Evolutionary conservation across 495 filamentous ascomycete genomes (phyloP).

Genomic region (Trichoderma orchidacearum): DNA sequence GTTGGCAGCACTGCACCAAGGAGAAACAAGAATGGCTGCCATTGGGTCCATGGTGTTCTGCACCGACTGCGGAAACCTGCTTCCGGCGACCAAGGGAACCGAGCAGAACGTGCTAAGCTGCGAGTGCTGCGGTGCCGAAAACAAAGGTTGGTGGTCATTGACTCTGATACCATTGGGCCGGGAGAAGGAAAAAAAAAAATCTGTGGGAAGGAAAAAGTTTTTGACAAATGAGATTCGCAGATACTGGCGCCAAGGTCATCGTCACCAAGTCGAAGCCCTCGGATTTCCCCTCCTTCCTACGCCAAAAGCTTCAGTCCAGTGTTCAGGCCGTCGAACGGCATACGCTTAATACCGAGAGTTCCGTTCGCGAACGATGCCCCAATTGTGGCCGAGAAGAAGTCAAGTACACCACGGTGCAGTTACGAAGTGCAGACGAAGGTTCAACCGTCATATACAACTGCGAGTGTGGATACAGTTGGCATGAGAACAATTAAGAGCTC

Average conservation of each 20-base stretch:
- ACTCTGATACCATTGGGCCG: background rate
- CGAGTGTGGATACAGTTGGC: slow-evolving; percentile 66
- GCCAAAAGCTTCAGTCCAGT: slow-evolving; percentile 64
- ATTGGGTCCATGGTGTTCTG: slow-evolving; percentile 91
- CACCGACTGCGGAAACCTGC: slow-evolving; percentile 80
- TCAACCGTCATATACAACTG: slow-evolving; percentile 81
- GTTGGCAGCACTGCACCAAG: background rate
- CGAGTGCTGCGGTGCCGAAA: slow-evolving; percentile 70
- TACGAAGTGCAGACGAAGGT: slow-evolving; percentile 90
- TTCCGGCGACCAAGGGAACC: slow-evolving; percentile 65
- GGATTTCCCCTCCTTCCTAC: slow-evolving; percentile 75
- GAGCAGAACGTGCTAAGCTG: slow-evolving; percentile 64
- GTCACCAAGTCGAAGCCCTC: slow-evolving; percentile 74
- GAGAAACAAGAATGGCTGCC: slow-evolving; percentile 49
- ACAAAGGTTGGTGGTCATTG: slow-evolving; percentile 46
- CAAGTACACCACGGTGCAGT: slow-evolving; percentile 70
- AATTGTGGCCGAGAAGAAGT: slow-evolving; percentile 75
- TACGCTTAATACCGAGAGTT: slow-evolving; percentile 64
- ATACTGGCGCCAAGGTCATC: slow-evolving; percentile 65
- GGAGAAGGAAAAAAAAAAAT: too few relatives aligned
- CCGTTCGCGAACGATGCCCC: slow-evolving; percentile 53
- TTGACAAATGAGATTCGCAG: slow-evolving; percentile 24
- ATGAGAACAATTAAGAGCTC: slow-evolving; percentile 40
- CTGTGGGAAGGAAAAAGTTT: background rate
- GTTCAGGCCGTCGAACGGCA: slow-evolving; percentile 70